phyloP scores from a whole-genome alignment of 2,329 filamentous ascomycete genomes.

The Didymella exigua region DNA sequence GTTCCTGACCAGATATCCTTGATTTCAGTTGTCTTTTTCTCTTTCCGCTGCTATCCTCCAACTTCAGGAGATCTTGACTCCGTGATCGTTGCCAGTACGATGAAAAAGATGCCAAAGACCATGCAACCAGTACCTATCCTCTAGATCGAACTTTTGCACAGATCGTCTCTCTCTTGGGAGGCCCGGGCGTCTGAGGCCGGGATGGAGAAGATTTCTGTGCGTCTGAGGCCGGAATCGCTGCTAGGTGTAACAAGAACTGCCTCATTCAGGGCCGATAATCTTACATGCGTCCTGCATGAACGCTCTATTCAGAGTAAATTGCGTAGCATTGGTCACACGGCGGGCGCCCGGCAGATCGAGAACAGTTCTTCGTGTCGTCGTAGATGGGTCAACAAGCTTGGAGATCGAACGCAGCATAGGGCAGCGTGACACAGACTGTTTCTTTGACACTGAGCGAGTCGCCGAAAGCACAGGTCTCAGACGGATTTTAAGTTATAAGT shows the following conservation, averaged over 20 bases:
- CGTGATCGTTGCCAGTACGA: neutral
- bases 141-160: neutral
- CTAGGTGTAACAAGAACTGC: conserved; percentile 25
- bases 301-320: conserved; percentile 40
- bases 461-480: conserved; percentile 33
- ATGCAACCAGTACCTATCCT: neutral
- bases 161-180: neutral
- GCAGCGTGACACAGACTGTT: conserved; percentile 30
- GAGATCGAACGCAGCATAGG: conserved; percentile 39
- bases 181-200: neutral
- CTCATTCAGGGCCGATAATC: conserved; percentile 43
- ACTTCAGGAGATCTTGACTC: too few relatives aligned
- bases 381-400: conserved; percentile 23
- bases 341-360: conserved; percentile 33
- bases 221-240: neutral
- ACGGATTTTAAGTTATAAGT: conserved; percentile 30
- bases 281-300: conserved; percentile 48
- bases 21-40: neutral
- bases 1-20: too few relatives aligned
- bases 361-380: conserved; percentile 29
- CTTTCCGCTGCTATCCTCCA: too few relatives aligned
- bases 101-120: neutral
- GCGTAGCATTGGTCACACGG: conserved; percentile 23
- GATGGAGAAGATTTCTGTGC: neutral
- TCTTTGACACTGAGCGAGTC: conserved; percentile 13